Evolutionary conservation across 441 rosid genomes (phyloP).

Genomic region (Adansonia rubrostipa): DNA sequence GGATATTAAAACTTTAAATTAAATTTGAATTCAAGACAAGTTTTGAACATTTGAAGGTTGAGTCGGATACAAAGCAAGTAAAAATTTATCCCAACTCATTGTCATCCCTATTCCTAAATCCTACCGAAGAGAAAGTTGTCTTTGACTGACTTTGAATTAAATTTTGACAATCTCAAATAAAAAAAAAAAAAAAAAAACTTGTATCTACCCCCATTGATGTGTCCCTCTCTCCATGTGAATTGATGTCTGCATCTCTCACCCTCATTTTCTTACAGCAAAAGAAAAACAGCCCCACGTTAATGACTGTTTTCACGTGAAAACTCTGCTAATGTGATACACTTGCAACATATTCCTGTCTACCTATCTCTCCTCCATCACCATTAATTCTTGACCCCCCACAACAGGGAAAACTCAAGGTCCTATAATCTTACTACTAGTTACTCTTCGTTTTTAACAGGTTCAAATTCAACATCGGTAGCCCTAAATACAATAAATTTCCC

Average conservation of each 20-base stretch:
- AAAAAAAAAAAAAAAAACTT: no score
- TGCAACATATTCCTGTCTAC: not conserved
- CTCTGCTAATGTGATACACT: slow-evolving; percentile 14
- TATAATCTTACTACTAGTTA: not conserved
- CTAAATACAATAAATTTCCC: no score
- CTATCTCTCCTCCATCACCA: not conserved
- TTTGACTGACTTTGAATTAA: no score
- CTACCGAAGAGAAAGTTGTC: no score
- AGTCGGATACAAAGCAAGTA: no score
- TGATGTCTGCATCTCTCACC: slow-evolving; percentile 18
- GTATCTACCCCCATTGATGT: slow-evolving; percentile 1
- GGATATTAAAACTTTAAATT: no score
- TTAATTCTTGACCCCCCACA: no score
- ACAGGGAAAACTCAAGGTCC: not conserved
- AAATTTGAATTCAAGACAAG: no score
- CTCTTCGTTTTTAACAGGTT: no score
- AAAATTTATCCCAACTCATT: no score
- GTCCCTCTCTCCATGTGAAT: slow-evolving; percentile 34
- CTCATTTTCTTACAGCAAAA: slow-evolving; percentile 11
- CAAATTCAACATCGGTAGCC: not conserved
- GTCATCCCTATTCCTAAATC: no score
- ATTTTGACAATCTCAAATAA: not conserved
- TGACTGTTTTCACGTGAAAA: slow-evolving; percentile 34
- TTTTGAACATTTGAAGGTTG: no score
- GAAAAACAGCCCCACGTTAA: not conserved